Conservation (phyloP, 805 yeast species). For the Sungouiella thailandica region DNA sequence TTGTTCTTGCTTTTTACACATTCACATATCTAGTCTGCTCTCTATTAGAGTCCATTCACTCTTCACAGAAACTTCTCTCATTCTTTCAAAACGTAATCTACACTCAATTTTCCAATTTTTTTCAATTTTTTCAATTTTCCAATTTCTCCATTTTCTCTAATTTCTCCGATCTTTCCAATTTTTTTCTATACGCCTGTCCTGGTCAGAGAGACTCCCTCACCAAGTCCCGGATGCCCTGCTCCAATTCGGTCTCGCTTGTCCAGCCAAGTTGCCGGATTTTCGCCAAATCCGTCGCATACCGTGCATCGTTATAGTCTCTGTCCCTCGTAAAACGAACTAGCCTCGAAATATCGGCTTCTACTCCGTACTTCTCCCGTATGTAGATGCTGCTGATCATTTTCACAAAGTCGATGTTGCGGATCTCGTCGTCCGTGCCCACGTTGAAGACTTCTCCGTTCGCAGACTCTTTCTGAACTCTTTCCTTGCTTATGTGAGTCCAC, state of each 20-base stretch:
- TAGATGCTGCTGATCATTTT: slow-evolving; percentile 15
- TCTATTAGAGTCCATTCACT: no score
- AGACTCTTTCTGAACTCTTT: slow-evolving; percentile 15
- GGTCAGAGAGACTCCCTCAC: no score
- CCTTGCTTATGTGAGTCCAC: slow-evolving; percentile 18
- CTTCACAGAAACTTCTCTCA: no score
- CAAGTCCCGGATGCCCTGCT: slow-evolving; percentile 18
- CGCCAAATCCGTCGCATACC: slow-evolving; percentile 21
- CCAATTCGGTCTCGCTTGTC: slow-evolving; percentile 19
- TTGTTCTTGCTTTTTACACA: no score
- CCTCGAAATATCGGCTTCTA: slow-evolving; percentile 2
- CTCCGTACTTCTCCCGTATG: slow-evolving; percentile 4
- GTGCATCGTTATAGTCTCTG: slow-evolving; percentile 28
- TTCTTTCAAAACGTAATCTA: no score
- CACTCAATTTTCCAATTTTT: no score
- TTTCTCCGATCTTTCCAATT: no score
- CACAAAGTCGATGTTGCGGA: slow-evolving; percentile 17
- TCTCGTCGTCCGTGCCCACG: slow-evolving; percentile 10
- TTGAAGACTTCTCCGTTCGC: slow-evolving; percentile 21
- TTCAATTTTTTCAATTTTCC: no score
- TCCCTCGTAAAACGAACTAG: slow-evolving; percentile 23
- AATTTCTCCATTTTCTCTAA: no score
- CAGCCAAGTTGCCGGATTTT: slow-evolving; percentile 29
- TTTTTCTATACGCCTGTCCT: no score
- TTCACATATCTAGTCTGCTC: no score